phyloP scores from a whole-genome alignment of 1,139 yeast species.

The Sugiyamaella grinbergsii region DNA sequence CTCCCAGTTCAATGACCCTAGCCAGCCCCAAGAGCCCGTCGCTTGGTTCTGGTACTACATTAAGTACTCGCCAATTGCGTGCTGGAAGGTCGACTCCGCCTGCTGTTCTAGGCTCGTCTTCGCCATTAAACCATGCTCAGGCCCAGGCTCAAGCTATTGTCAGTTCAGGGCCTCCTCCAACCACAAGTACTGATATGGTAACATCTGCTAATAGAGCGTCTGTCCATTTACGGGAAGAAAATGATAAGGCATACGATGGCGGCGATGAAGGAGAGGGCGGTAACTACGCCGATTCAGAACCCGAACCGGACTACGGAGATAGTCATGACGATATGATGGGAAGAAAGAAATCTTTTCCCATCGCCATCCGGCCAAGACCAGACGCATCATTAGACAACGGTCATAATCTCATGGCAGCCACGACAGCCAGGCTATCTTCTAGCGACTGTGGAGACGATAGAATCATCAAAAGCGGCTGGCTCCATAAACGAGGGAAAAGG shows the following conservation, averaged over 20 bases:
- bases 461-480: constrained; percentile 41
- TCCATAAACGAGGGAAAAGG: constrained; percentile 38
- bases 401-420: not conserved
- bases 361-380: not conserved
- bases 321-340: not conserved
- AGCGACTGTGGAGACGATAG: constrained; percentile 14
- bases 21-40: not conserved
- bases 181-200: not conserved
- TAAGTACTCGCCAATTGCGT: constrained; percentile 16
- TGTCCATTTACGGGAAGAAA: constrained; percentile 2
- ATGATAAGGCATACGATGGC: constrained; percentile 14
- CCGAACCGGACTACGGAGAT: not conserved
- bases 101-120: not conserved
- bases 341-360: constrained; percentile 2
- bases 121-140: not conserved
- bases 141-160: not conserved
- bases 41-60: not conserved
- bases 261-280: constrained; percentile 17
- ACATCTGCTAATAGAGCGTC: not conserved
- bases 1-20: not conserved
- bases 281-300: constrained; percentile 8
- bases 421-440: not conserved
- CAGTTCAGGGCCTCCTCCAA: not conserved
- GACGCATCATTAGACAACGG: not conserved
- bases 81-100: not conserved